These are phyloP conservation scores for Trichosporon ovoides DNA, from an alignment of 1,284 basidiomycete genomes.

Conservation along the genomic window DNA sequence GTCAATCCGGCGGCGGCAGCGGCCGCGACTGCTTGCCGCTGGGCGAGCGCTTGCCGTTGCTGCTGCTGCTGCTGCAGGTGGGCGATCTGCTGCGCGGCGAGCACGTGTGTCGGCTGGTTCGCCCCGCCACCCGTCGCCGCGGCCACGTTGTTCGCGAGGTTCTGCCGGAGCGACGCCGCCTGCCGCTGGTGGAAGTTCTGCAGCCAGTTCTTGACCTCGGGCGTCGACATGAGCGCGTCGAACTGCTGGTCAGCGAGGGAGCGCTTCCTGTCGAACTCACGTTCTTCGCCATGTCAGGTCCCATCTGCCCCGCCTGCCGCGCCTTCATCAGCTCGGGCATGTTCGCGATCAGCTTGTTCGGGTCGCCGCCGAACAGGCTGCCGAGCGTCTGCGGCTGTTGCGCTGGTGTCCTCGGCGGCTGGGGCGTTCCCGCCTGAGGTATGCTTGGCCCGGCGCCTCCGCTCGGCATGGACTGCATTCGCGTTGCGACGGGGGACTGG, in stretches of 20 bases:
- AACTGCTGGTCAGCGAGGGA: conserved; percentile 13
- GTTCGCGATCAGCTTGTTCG: conserved; percentile 14
- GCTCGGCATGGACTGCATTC: conserved; percentile 20
- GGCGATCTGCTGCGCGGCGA: conserved; percentile 25
- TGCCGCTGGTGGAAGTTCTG: conserved; percentile 16
- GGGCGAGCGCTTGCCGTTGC: not conserved
- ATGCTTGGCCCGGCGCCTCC: conserved; percentile 16
- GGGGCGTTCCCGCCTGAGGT: conserved; percentile 10
- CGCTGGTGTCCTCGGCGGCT: conserved; percentile 6
- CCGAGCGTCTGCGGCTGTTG: conserved; percentile 6
- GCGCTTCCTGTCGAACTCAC: conserved; percentile 1
- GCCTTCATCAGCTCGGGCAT: conserved; percentile 21
- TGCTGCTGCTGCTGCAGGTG: conserved; percentile 22
- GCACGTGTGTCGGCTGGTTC: conserved; percentile 19
- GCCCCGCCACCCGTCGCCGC: conserved; percentile 8
- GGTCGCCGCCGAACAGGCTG: conserved; percentile 14
- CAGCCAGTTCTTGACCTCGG: conserved; percentile 21
- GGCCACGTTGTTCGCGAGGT: conserved; percentile 11
- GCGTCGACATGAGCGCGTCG: conserved; percentile 16
- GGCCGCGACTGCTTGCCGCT: conserved; percentile 8
- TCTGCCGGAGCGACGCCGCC: conserved; percentile 12
- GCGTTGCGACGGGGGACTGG: conserved; percentile 17
- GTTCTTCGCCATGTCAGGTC: conserved; percentile 18
- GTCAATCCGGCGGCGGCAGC: conserved; percentile 6
- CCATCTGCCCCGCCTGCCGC: conserved; percentile 17